phyloP scores from a whole-genome alignment of 148 eudicot species.

The Diospyros lotus region DNA sequence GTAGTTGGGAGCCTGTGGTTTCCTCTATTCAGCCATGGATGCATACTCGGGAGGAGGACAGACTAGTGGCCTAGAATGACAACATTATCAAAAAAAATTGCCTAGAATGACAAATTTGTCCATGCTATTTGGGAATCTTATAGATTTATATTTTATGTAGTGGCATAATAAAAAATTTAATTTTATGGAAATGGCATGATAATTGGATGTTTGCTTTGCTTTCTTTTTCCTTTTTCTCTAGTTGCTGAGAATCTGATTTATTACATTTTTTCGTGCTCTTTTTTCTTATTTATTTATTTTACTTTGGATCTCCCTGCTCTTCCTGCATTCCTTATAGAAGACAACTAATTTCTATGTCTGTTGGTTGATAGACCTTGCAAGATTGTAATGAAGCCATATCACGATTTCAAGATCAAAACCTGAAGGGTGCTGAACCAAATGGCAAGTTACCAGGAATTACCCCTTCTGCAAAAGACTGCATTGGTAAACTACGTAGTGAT shows the following conservation, averaged over 20 bases:
- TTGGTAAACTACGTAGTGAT: constrained; percentile 42
- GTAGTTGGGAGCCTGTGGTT: too few species aligned
- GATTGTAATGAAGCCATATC: constrained; percentile 54
- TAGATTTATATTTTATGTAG: not conserved
- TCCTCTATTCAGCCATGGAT: not conserved
- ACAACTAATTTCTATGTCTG: not conserved
- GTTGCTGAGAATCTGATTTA: not conserved
- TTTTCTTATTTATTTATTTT: too few species aligned
- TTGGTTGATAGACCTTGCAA: constrained; percentile 56
- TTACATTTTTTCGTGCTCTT: not conserved
- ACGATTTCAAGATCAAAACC: constrained; percentile 28
- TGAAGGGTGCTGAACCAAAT: constrained; percentile 28
- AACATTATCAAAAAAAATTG: too few species aligned
- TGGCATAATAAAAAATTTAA: too few species aligned
- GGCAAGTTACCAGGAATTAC: constrained; percentile 30
- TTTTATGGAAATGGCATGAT: not conserved
- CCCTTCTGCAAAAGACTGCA: constrained; percentile 47
- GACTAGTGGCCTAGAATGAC: not conserved
- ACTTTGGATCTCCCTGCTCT: too few species aligned
- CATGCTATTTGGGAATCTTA: not conserved
- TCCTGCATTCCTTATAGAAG: not conserved
- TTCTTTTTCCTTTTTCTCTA: not conserved
- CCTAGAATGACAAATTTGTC: not conserved
- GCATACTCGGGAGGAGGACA: not conserved
- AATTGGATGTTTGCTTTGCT: not conserved